These are phyloP conservation scores for Fusarium begoniae DNA, from an alignment of 2,329 filamentous ascomycete genomes.

Conservation along the genomic window DNA sequence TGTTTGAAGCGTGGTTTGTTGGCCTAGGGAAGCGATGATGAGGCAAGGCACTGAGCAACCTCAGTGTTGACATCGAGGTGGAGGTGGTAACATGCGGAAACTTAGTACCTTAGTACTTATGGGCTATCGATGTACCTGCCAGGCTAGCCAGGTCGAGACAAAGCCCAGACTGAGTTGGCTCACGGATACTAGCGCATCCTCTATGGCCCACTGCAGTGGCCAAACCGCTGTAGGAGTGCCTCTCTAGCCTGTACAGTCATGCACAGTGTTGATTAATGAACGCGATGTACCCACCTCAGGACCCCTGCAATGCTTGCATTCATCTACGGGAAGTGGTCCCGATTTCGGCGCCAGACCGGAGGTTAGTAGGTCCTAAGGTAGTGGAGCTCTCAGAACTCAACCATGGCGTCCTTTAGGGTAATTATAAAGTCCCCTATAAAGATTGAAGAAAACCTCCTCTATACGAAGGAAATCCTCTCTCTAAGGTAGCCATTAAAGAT, in stretches of 20 bases:
- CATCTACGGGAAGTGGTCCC: not conserved
- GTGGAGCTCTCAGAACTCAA: not conserved
- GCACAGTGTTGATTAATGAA: not conserved
- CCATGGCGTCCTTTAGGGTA: not conserved
- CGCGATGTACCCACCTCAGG: not conserved
- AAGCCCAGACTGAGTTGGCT: not conserved
- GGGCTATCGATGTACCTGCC: not conserved
- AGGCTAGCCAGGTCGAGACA: not conserved
- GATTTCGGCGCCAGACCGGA: not conserved
- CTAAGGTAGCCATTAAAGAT: too few species aligned
- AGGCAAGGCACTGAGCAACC: slow-evolving; percentile 6
- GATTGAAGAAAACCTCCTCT: too few species aligned
- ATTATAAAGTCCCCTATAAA: too few species aligned
- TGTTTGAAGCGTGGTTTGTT: slow-evolving; percentile 24
- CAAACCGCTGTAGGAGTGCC: not conserved
- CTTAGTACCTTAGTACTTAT: not conserved
- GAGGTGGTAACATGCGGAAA: slow-evolving; percentile 6
- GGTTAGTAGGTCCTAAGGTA: not conserved
- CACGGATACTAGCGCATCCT: slow-evolving; percentile 8
- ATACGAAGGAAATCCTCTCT: too few species aligned
- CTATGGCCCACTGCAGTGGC: not conserved
- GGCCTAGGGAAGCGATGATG: slow-evolving; percentile 18
- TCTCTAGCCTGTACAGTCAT: not conserved
- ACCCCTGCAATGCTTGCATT: not conserved
- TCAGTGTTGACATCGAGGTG: slow-evolving; percentile 22